Percentiles rank a stretch among this genome's conserved stretches.
phyloP scores from a whole-genome alignment of 768 basidiomycete species.

The Paxillus ammoniavirescens region DNA sequence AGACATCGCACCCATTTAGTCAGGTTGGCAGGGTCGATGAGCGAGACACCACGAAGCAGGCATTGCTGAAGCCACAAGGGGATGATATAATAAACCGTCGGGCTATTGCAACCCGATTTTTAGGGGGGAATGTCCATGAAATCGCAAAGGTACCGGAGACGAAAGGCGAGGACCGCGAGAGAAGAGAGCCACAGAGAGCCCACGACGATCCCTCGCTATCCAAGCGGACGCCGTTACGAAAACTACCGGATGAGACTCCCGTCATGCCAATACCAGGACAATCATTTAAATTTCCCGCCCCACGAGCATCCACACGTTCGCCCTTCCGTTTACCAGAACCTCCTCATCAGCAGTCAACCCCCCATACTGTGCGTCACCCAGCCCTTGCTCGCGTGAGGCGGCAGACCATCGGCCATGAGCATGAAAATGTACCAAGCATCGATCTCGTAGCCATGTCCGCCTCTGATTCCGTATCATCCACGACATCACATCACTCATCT shows the following conservation, averaged over 20 bases:
- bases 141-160: background rate
- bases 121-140: background rate
- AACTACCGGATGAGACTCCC: background rate
- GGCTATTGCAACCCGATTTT: background rate
- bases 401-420: slow-evolving; percentile 10
- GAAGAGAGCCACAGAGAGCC: background rate
- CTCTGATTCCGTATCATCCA: slow-evolving; percentile 10
- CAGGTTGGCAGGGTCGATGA: background rate
- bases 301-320: slow-evolving; percentile 15
- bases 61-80: background rate
- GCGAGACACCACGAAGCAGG: background rate
- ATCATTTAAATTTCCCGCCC: slow-evolving; percentile 14
- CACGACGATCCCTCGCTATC: background rate
- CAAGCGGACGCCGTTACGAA: background rate
- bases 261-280: background rate
- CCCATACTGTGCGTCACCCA: slow-evolving; percentile 5
- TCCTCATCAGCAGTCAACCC: background rate
- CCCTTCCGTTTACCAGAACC: slow-evolving; percentile 17
- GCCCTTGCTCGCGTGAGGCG: slow-evolving; percentile 13
- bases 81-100: background rate
- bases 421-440: slow-evolving; percentile 16
- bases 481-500: slow-evolving; percentile 9
- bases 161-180: background rate
- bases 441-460: slow-evolving; percentile 20
- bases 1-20: slow-evolving; percentile 8